A percentile compares a stretch with the other conserved stretches of the same genome.
phyloP scores from a whole-genome alignment of 495 filamentous ascomycete genomes.

The Halenospora varia region DNA sequence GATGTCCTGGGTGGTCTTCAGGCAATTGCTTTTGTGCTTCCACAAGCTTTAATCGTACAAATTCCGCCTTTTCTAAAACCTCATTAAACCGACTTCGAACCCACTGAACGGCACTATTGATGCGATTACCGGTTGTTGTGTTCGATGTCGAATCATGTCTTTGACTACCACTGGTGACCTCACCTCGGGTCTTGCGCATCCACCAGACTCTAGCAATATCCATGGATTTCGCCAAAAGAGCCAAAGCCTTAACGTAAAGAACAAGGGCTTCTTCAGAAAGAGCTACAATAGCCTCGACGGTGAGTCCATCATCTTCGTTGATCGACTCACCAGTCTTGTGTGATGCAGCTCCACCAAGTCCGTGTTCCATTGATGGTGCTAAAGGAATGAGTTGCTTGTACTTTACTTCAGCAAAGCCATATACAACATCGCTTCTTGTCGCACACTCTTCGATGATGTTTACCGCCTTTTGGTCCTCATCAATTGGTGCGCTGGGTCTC shows the following conservation, averaged over 20 bases:
- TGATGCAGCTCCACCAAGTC: slow-evolving; percentile 57
- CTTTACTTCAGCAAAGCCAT: slow-evolving; percentile 96
- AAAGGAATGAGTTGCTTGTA: slow-evolving; percentile 92
- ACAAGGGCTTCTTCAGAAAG: slow-evolving; percentile 94
- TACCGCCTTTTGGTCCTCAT: slow-evolving; percentile 78
- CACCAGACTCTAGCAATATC: slow-evolving; percentile 94
- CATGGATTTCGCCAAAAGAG: slow-evolving; percentile 90
- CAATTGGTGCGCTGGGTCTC: slow-evolving; percentile 53
- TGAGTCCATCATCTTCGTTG: slow-evolving; percentile 66
- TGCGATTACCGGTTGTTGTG: slow-evolving; percentile 60
- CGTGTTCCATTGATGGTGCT: slow-evolving; percentile 70
- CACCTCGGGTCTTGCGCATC: slow-evolving; percentile 69
- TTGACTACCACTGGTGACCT: slow-evolving; percentile 46
- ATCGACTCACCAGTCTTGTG: slow-evolving; percentile 38
- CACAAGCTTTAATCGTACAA: slow-evolving; percentile 80
- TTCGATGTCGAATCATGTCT: slow-evolving; percentile 41
- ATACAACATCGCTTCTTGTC: slow-evolving; percentile 89
- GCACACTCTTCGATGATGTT: slow-evolving; percentile 86
- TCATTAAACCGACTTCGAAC: slow-evolving; percentile 92
- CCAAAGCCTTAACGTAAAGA: slow-evolving; percentile 89
- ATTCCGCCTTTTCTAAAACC: slow-evolving; percentile 89
- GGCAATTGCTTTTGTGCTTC: slow-evolving; percentile 85
- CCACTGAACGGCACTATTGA: slow-evolving; percentile 95
- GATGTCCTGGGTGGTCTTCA: slow-evolving; percentile 79
- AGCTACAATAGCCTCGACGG: slow-evolving; percentile 76